phyloP scores from a whole-genome alignment of 1,284 basidiomycete genomes.

The Kalmanozyma brasiliensis region DNA sequence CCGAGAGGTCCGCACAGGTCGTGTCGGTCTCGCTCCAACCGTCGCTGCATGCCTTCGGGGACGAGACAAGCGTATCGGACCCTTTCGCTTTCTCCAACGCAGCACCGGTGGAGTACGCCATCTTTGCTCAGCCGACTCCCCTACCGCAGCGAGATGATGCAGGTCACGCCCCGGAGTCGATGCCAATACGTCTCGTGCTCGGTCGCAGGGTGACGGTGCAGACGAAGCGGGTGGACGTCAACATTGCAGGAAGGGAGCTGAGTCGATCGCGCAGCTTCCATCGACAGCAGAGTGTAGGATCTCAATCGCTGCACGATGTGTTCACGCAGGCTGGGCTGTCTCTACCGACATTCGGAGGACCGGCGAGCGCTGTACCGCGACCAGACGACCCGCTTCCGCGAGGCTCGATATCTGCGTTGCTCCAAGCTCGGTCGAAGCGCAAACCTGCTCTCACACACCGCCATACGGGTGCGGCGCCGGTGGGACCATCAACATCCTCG shows the following conservation, averaged over 20 bases:
- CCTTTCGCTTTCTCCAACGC: conserved; percentile 8
- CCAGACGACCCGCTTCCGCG: conserved; percentile 61
- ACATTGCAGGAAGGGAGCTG: conserved; percentile 16
- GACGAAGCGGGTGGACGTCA: conserved; percentile 5
- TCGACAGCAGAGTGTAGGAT: conserved; percentile 25
- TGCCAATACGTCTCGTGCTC: conserved; percentile 34
- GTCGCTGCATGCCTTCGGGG: conserved; percentile 9
- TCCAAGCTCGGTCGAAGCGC: conserved; percentile 41
- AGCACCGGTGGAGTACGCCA: conserved; percentile 40
- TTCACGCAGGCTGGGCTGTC: conserved; percentile 45
- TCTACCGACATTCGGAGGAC: conserved; percentile 26
- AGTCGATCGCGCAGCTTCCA: conserved; percentile 34
- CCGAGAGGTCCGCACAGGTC: conserved; percentile 25
- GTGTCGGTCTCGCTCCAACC: conserved; percentile 26
- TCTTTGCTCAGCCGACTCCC: conserved; percentile 28
- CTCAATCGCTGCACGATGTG: conserved; percentile 32
- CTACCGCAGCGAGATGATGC: conserved; percentile 1
- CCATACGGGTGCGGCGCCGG: conserved; percentile 5
- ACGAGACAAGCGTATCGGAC: conserved; percentile 13
- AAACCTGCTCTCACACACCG: conserved; percentile 25
- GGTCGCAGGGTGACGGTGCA: conserved; percentile 28
- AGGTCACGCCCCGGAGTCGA: conserved; percentile 1
- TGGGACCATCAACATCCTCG: conserved; percentile 3
- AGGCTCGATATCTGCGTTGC: conserved; percentile 29
- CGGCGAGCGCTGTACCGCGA: conserved; percentile 17